phyloP scores from a whole-genome alignment of 2,329 filamentous ascomycete species.

The Graphium sp. region DNA sequence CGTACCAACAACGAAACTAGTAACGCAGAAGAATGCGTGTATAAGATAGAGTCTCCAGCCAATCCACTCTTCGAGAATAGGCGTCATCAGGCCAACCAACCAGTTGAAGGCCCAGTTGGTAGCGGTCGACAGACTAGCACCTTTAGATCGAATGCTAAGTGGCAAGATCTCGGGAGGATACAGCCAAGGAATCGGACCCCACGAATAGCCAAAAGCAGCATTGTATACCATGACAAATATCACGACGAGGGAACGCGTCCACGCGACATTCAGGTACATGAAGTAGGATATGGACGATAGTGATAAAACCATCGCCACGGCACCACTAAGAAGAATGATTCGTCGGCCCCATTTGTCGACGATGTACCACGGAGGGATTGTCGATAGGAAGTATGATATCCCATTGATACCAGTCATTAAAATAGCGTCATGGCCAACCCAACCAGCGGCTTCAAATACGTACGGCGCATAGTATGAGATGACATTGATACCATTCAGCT shows the following conservation, averaged over 20 bases:
- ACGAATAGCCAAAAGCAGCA: constrained; percentile 83
- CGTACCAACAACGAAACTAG: constrained; percentile 91
- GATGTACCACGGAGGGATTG: constrained; percentile 91
- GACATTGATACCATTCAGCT: constrained; percentile 97
- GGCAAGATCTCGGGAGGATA: constrained; percentile 98
- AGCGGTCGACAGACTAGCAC: constrained; percentile 87
- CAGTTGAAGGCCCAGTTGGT: constrained; percentile 98
- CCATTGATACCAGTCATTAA: constrained; percentile 96
- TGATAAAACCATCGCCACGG: constrained; percentile 75
- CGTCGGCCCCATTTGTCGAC: constrained; percentile 86
- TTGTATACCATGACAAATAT: constrained; percentile 98
- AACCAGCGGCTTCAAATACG: constrained; percentile 94
- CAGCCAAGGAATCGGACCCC: constrained; percentile 96
- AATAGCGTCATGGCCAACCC: constrained; percentile 77
- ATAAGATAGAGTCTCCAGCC: constrained; percentile 88
- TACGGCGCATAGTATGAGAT: constrained; percentile 97
- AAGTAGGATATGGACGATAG: constrained; percentile 89
- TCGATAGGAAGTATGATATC: constrained; percentile 76
- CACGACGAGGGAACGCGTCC: constrained; percentile 74
- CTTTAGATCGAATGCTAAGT: constrained; percentile 90
- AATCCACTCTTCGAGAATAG: constrained; percentile 80
- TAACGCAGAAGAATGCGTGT: constrained; percentile 91
- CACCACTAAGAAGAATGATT: constrained; percentile 76
- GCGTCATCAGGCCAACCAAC: constrained; percentile 90
- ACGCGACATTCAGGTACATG: constrained; percentile 66